These are phyloP conservation scores for Crataegus laevigata DNA, from an alignment of 306 rosid genomes.

Conservation along the genomic window DNA sequence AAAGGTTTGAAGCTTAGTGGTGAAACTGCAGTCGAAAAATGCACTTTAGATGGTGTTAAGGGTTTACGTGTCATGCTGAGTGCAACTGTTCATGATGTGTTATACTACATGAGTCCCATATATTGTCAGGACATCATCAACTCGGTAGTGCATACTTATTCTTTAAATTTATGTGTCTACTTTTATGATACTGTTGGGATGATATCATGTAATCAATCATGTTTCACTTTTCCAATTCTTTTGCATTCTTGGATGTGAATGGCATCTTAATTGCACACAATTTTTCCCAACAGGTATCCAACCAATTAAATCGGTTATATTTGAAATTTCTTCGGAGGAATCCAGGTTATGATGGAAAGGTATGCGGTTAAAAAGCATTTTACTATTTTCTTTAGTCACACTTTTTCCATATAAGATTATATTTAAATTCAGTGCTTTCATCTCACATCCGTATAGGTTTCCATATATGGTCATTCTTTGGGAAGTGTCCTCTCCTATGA, in stretches of 20 bases:
- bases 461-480: conserved; percentile 91
- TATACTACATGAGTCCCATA: conserved; percentile 99
- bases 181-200: not conserved
- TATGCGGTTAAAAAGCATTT: conserved; percentile 17
- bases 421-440: conserved; percentile 3
- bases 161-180: conserved; percentile 5
- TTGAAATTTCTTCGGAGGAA: conserved; percentile 82
- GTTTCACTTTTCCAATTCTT: not conserved
- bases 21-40: conserved; percentile 82
- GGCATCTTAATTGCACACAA: not conserved
- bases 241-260: not conserved
- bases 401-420: not conserved
- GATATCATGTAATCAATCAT: too few relatives aligned
- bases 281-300: conserved; percentile 61
- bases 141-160: conserved; percentile 47
- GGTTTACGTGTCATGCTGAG: conserved; percentile 89
- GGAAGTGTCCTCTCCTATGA: conserved; percentile 99
- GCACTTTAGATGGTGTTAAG: conserved; percentile 90
- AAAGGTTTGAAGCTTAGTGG: conserved; percentile 96
- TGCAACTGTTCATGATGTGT: conserved; percentile 94
- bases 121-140: conserved; percentile 91
- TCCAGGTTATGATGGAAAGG: conserved; percentile 95
- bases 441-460: conserved; percentile 45
- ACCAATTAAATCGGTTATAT: conserved; percentile 77
- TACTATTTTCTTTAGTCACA: not conserved